Evolutionary conservation across 371 early-diverging fungal genomes (phyloP).

Genomic region (Apophysomyces ossiformis): DNA sequence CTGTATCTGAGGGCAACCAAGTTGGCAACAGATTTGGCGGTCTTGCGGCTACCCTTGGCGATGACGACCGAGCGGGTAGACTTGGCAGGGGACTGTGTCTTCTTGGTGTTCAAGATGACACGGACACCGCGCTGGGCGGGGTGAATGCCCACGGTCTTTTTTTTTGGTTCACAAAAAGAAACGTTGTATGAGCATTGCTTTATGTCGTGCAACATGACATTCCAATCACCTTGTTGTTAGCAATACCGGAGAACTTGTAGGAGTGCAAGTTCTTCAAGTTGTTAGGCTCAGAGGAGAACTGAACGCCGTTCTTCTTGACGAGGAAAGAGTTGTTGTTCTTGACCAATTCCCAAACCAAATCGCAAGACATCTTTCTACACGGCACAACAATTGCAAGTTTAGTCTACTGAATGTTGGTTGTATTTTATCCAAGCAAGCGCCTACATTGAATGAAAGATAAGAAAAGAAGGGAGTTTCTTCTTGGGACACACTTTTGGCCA

Average conservation of each 20-base stretch:
- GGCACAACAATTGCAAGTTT: no score
- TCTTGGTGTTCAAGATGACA: conserved; percentile 58
- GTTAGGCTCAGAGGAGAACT: conserved; percentile 81
- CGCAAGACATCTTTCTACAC: conserved; percentile 59
- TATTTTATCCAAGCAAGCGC: neutral
- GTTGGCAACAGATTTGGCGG: conserved; percentile 75
- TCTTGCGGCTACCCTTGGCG: conserved; percentile 68
- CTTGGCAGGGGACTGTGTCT: conserved; percentile 63
- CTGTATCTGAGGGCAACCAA: conserved; percentile 75
- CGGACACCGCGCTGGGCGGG: conserved; percentile 69
- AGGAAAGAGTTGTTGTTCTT: conserved; percentile 88
- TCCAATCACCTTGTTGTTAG: conserved; percentile 74
- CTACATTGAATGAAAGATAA: conserved; percentile 10
- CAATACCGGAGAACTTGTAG: conserved; percentile 87
- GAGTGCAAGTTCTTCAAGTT: conserved; percentile 87
- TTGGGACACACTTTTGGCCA: neutral
- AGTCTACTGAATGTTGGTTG: no score
- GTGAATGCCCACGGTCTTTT: conserved; percentile 67
- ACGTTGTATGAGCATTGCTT: neutral
- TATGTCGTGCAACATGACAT: neutral
- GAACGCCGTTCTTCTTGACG: conserved; percentile 84
- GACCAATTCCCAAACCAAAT: conserved; percentile 83
- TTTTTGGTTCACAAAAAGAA: neutral
- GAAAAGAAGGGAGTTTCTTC: conserved; percentile 7
- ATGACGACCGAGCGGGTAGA: conserved; percentile 60